Base-by-base conservation (phyloP, 2,329 filamentous ascomycete genomes). In the Leptographium procerum region DNA sequence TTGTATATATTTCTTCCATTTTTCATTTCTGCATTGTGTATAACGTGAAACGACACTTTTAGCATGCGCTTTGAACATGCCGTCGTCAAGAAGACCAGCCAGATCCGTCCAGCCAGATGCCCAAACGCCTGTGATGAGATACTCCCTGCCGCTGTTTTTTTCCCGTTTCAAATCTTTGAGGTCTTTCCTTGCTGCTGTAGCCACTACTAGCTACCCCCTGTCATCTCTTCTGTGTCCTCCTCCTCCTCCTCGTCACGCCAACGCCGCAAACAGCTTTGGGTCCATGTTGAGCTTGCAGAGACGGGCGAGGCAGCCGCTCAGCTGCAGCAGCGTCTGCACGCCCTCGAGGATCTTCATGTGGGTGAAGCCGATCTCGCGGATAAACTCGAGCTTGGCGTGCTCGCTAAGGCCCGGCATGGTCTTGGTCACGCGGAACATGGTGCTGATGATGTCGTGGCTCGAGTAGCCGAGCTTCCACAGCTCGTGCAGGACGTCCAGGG, bases 331-430 rank as follows among this genome's bases (percentile, higher is more conserved):
- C 9, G 92, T 96, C 73, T 97, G 92, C 28, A 99, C 89, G 33
- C 94, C 94, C 69, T 99, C 94, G n/a, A 99, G 77, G 58, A 99
- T 92, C 71, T 95, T 91, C 94, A 99, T 99, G 70, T 99, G 94
- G 2, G 94, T 95, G 72, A 97, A 97, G 57, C 94, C 94, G 72
- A 99, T 99, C 74, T 96, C 94, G 75, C 91, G 92, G 75, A 97
- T 95, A 66, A 97, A 99, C 70, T 97, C 92, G 61, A 99, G 78
- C 76, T 96, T 96, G 19, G 91, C 85, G 71, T 97, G 91, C 73
- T 99, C 94, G 64, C 90, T 94, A 59, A 99, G 76, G 1, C 87
- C 90, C 2, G 89, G 88, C 60, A 97, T 91, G 1, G 91, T 95
- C 77, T 97, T 99, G 52, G 94, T 97, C 61, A 99, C 94, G 68